Base-by-base conservation (phyloP, 1,284 basidiomycete genomes). In the Apiotrichum porosum region DNA sequence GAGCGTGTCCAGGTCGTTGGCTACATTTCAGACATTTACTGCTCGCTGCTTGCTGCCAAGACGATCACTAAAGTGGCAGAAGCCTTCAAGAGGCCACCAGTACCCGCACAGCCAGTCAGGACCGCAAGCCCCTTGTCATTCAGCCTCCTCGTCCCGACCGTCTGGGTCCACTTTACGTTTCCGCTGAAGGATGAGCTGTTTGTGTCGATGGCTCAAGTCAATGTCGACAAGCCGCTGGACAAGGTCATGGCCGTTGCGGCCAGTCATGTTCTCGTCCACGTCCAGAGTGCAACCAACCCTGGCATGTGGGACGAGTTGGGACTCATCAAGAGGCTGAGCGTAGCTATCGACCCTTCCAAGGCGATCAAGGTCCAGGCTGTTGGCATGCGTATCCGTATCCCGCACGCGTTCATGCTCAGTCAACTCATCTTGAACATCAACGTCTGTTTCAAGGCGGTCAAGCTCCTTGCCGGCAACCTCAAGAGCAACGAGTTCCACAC, bases 251-350 rank as follows among this genome's bases (percentile, higher is more conserved):
- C 56, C 3, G 45, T 75, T 13, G 55, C 54, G 1, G 60, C 70
- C 22, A 75, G 74, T 17, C 70, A 67, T 26, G 56, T 72, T 3
- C 60, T 78, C 40, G 59, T 70, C 12, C 78, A 76, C 37, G 78
- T 79, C 6, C 75, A 76, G 9, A 76, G 69, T 47, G 63, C 68
- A 1, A 60, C 71, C 3, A 44, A 52, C 1, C 57, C 62, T 0
- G 70, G 72, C 6, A 72, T 77, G 51, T 97, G 91, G 90, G 88
- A 90, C 55, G 88, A 94, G 65, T 74, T 93, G 1, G 69, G 80
- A 9, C 79, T 80, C 14, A 64, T 94, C 23, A 80, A 82, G 44
- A 75, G 78, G 37, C 81, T 84, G 75, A 75, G 76, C 12, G 60
- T 85, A 14, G 9, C 71, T 3, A 49, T 80, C 34, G 34, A 59